Evolutionary conservation across 805 yeast genomes (phyloP), one percentile per base, ranked within the genome.

Genomic region (Wickerhamomyces alni): DNA sequence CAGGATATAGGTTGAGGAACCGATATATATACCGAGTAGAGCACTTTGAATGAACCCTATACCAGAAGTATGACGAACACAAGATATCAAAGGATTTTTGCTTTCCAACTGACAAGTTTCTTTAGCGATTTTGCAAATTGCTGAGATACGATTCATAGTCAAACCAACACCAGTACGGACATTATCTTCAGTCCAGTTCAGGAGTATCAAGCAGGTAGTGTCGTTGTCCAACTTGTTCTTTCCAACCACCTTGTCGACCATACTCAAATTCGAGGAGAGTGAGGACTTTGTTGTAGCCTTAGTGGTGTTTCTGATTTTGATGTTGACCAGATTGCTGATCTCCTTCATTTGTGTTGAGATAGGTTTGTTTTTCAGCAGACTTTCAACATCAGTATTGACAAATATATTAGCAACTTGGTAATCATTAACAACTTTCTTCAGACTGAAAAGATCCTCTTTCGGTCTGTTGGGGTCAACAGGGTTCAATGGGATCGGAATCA

Each of bases 1-100:
- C 39, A 87, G 76, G 35, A 89, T 64, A 47, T 82, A 80, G 0
- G 99, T 91, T 1, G 95, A 74, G 0, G 93, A 77, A 0, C 99
- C 99, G 41, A 86, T 64, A 53, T 81, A 93, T 0, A 83, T 79
- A 5, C 99, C 99, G 47, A 93, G 58, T 28, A 89, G 61, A 39
- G 80, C 79, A n/a, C 95, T 74, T 58, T 87, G 91, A 21, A 93
- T 63, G 56, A 93, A 89, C 0, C 99, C 99, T 21, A 91, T 60
- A 0, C 97, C 97, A 2, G 74, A 63, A 2, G 87, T 76, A 49
- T 89, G 91, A 33, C 94, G 76, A 8, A 87, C 94, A 59, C 96
- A 80, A 0, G 96, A 95, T 31, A 91, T 69, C 7, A 93, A 67
- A 0, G 96, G 82, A 30, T 77, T 75, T 26, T 74, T 71, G 30